A percentile compares a stretch with the other conserved stretches of the same genome.
Evolutionary conservation across 2,329 filamentous ascomycete species (phyloP).

Genomic region (Aspergillus tubingensis): DNA sequence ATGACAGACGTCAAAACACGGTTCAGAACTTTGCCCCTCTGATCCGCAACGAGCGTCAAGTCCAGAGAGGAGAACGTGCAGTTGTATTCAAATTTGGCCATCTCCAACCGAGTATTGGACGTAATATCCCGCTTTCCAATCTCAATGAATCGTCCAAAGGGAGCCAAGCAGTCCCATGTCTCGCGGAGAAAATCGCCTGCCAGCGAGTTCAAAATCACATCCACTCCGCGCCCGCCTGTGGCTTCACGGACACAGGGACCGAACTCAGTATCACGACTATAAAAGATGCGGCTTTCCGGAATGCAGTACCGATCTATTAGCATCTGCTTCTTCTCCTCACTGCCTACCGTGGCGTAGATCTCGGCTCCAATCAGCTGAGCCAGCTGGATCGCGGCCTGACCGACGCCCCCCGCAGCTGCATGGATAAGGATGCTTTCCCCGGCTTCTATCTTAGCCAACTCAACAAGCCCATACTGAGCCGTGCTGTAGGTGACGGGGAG

Average conservation of each 20-base stretch:
- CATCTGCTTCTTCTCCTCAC: not conserved
- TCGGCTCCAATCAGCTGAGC: not conserved
- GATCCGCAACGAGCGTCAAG: no score
- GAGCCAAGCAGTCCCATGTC: no score
- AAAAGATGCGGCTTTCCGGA: not conserved
- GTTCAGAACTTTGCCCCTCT: rapidly evolving
- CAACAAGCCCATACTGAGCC: not conserved
- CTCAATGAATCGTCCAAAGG: no score
- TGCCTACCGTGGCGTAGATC: not conserved
- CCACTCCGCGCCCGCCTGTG: not conserved
- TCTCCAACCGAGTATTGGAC: no score
- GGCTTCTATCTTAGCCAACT: not conserved
- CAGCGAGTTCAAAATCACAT: not conserved
- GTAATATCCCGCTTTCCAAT: no score
- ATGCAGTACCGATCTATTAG: not conserved
- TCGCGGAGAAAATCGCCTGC: no score
- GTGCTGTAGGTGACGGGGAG: not conserved
- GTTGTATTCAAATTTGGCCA: no score
- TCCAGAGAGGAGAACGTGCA: no score
- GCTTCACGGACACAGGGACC: not conserved
- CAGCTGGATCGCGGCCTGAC: not conserved
- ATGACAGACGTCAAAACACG: rapidly evolving
- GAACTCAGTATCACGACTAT: not conserved
- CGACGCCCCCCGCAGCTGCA: not conserved
- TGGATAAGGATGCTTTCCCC: not conserved